Evolutionary conservation across 2,329 filamentous ascomycete genomes (phyloP), one percentile per base, ranked within the genome.

Genomic region (Scorias spongiosa): DNA sequence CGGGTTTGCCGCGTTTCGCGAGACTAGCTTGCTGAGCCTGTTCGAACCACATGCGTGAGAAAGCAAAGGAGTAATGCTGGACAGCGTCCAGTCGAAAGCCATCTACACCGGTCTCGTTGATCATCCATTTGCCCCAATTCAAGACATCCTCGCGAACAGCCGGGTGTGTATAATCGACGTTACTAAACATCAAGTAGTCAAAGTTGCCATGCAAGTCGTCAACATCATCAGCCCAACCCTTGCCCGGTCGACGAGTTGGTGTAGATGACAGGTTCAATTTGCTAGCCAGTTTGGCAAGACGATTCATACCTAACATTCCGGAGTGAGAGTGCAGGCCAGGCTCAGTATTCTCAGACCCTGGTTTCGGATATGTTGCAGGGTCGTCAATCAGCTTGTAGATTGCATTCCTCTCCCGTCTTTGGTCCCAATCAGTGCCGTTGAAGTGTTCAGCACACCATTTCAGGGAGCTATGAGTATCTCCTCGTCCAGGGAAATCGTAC

Each of bases 41-140:
- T 5, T 65, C 63, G 42, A 84, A 71, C 61, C 82, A 82, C n/a
- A 76, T 69, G 37, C 68, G 70, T 29, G 80, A 70, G 54, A 85
- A 85, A n/a, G 69, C 66, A 46, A 74, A 72, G 26, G 75, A 80
- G 60, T 79, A 83, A 61, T 86, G 81, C 61, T 84, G 81, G 28
- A 79, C 76, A 10, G 81, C 81, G 57, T 86, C 81, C 42, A 85
- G 71, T 14, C 81, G 70, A 58, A 85, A 78, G 1, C 80, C 81
- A 48, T 71, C 68, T 10, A 85, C 63, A 0, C 73, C 72, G 0
- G 83, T 56, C 46, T 78, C 66, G 5, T 72, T 63, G 1, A 72
- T 70, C 45, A 86, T 67, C 81, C 81, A 86, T 4, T 71, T 63
- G 2, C 76, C 77, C 81, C 81, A 85, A 42, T 70, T 67, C 43